A percentile compares a stretch with the other conserved stretches of the same genome.
Conservation (phyloP, 257 asterid species). For the Primulina tabacum region DNA sequence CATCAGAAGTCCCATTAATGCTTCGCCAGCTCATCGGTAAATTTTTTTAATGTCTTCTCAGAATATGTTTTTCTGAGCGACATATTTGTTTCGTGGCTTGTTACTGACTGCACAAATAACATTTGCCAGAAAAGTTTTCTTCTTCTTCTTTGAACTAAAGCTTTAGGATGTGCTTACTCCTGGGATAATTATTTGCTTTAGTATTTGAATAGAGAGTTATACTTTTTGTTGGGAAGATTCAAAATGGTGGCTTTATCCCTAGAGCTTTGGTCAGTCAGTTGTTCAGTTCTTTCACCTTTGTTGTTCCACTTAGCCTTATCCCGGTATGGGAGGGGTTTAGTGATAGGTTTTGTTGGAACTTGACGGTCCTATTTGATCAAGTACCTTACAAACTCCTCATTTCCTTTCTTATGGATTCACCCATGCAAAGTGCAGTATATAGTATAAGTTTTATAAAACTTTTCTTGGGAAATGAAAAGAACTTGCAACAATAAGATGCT, state of each 20-base stretch:
- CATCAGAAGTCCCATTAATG: constrained; percentile 62
- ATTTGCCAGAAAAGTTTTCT: neutral
- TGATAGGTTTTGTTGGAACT: neutral
- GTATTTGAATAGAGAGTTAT: neutral
- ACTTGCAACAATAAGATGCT: neutral
- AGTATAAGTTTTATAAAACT: constrained; percentile 1
- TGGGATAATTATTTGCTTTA: neutral
- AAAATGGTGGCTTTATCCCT: neutral
- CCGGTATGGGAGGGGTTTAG: neutral
- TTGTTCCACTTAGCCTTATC: neutral
- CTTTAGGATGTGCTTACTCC: neutral
- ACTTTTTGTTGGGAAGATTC: neutral
- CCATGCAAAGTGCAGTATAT: neutral
- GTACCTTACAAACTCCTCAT: neutral
- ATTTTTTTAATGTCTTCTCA: constrained; percentile 12
- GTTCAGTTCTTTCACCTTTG: neutral
- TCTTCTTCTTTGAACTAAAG: constrained; percentile 6
- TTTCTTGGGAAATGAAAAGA: neutral
- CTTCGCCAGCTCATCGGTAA: constrained; percentile 82
- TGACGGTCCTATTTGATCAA: neutral
- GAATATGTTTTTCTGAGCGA: neutral
- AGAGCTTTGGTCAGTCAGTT: neutral
- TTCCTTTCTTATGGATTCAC: neutral
- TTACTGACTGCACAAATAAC: neutral
- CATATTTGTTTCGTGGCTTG: constrained; percentile 6